phyloP scores from a whole-genome alignment of 2,329 filamentous ascomycete species.

The Bipolaris sorokiniana region DNA sequence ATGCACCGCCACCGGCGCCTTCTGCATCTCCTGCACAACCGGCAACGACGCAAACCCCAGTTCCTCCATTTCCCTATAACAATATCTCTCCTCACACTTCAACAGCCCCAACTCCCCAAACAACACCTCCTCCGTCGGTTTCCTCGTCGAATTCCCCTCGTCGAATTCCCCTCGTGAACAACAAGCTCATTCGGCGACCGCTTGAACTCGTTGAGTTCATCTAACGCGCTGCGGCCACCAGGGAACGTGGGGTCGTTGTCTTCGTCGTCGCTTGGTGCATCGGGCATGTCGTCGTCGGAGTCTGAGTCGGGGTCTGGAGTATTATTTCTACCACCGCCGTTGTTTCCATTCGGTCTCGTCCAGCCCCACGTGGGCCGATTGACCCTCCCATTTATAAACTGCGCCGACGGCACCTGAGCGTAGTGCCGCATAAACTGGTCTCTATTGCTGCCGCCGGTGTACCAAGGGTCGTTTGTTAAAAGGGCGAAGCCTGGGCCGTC shows the following conservation, averaged over 20 bases:
- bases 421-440: neutral
- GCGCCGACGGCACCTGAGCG: neutral
- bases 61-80: constrained; percentile 1
- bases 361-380: neutral
- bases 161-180: constrained; percentile 3
- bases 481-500: constrained; percentile 5
- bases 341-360: neutral
- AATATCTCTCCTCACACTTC: neutral
- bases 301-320: neutral
- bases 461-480: constrained; percentile 3
- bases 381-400: neutral
- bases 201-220: neutral
- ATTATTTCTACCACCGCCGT: neutral
- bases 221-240: neutral
- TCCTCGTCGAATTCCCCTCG: neutral
- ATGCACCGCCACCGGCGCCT: neutral
- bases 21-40: neutral
- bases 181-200: neutral
- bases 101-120: constrained; percentile 1
- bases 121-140: constrained; percentile 1
- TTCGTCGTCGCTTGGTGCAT: neutral
- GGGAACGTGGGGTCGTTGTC: neutral
- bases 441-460: neutral
- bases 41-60: constrained; percentile 6
- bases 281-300: neutral